A percentile compares a stretch with the other conserved stretches of the same genome.
Conservation (phyloP, 139 green algal genomes). For the Closterium sp. region DNA sequence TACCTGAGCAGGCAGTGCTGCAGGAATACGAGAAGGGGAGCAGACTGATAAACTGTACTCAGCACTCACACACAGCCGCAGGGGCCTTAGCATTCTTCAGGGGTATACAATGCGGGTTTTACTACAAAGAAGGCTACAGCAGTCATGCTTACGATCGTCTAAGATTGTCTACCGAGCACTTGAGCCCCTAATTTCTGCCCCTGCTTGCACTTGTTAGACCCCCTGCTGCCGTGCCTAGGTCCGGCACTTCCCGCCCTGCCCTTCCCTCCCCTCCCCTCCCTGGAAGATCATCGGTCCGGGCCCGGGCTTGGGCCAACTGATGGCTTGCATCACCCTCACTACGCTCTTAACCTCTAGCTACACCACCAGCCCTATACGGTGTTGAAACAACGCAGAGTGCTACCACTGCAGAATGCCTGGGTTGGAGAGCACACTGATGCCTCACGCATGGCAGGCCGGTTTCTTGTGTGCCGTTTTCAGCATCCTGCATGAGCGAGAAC, state of each 20-base stretch:
- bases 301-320: not conserved
- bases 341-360: not conserved
- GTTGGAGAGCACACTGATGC: no score
- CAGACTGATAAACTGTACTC: no score
- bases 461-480: not conserved
- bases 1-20: not conserved
- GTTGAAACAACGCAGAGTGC: no score
- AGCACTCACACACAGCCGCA: not conserved
- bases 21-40: not conserved
- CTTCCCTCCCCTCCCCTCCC: not conserved
- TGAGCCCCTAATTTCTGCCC: no score
- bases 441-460: no score
- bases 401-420: no score
- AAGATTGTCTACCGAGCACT: not conserved
- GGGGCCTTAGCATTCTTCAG: not conserved
- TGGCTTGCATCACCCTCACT: no score
- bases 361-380: no score
- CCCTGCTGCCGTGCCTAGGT: not conserved
- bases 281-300: not conserved
- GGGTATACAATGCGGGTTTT: not conserved
- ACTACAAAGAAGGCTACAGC: not conserved
- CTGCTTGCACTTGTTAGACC: not conserved
- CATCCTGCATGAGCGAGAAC: not conserved
- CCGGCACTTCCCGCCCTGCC: not conserved
- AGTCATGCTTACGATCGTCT: not conserved